phyloP scores from a whole-genome alignment of 345 rosid genomes.

The Citrus sinensis region DNA sequence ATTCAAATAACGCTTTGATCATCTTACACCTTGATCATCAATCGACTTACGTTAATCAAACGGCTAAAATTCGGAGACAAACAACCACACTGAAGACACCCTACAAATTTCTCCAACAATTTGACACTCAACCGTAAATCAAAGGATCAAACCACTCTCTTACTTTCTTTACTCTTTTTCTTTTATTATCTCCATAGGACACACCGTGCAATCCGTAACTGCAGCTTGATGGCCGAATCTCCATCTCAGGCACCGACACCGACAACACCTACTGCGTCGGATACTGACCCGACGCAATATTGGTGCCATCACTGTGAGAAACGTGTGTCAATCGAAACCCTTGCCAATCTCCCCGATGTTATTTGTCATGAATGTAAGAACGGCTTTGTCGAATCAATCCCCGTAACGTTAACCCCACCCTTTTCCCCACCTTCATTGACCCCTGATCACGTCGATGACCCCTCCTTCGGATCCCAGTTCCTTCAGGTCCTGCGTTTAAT shows the following conservation, averaged over 20 bases:
- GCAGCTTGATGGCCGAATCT: conserved; percentile 41
- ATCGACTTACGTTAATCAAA: background rate
- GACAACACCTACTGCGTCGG: conserved; percentile 9
- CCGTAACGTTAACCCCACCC: conserved; percentile 24
- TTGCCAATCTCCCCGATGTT: conserved; percentile 36
- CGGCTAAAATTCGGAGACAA: background rate
- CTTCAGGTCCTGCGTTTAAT: conserved; percentile 59
- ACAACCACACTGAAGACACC: background rate
- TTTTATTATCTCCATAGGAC: background rate
- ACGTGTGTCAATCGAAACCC: conserved; percentile 55
- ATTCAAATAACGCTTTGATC: background rate
- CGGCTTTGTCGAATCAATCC: conserved; percentile 67
- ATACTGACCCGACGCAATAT: conserved; percentile 28
- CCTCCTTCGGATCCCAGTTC: conserved; percentile 56
- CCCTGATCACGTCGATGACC: conserved; percentile 48
- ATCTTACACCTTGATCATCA: background rate
- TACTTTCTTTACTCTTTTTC: conserved; percentile 5
- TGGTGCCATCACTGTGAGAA: conserved; percentile 82
- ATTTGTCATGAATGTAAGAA: conserved; percentile 68
- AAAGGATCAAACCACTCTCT: background rate
- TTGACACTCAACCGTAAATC: conserved; percentile 7
- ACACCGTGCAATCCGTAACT: background rate
- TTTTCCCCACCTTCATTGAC: conserved; percentile 34
- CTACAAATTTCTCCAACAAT: background rate
- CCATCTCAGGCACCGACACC: conserved; percentile 31